These are phyloP conservation scores for Jackrogersella minutella DNA, from an alignment of 495 filamentous ascomycete genomes.

Conservation along the genomic window DNA sequence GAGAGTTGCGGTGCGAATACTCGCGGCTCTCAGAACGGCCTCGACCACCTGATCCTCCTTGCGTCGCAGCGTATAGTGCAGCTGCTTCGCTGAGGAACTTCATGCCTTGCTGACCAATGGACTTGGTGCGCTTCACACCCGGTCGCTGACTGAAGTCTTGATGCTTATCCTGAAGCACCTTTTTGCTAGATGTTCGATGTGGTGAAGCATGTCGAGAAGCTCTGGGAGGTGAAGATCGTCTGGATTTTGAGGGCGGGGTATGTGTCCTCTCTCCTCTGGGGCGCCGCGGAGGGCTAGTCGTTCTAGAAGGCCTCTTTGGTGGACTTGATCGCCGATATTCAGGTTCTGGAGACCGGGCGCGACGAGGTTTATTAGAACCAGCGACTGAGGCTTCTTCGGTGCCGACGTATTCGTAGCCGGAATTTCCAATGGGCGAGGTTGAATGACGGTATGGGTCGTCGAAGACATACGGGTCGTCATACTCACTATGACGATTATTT, in stretches of 20 bases:
- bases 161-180: conserved; percentile 7
- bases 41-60: conserved; percentile 27
- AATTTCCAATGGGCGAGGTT: conserved; percentile 32
- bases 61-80: conserved; percentile 39
- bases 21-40: conserved; percentile 33
- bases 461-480: conserved; percentile 43
- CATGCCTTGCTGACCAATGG: conserved; percentile 37
- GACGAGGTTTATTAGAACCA: conserved; percentile 16
- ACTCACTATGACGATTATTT: conserved; percentile 31
- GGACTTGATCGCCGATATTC: conserved; percentile 21
- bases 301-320: conserved; percentile 29
- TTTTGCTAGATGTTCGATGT: conserved; percentile 6
- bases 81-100: conserved; percentile 43
- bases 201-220: conserved; percentile 31
- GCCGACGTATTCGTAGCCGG: conserved; percentile 42
- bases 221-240: conserved; percentile 17
- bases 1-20: conserved; percentile 21
- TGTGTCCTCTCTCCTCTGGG: conserved; percentile 23
- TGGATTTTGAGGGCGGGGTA: conserved; percentile 15
- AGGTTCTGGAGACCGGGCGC: conserved; percentile 10
- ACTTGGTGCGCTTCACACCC: conserved; percentile 32
- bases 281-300: conserved; percentile 40
- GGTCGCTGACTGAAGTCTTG: conserved; percentile 27
- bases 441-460: conserved; percentile 44
- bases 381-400: conserved; percentile 37